Evolutionary conservation across 371 early-diverging fungal genomes (phyloP).

Genomic region (Chytridium lagenaria): DNA sequence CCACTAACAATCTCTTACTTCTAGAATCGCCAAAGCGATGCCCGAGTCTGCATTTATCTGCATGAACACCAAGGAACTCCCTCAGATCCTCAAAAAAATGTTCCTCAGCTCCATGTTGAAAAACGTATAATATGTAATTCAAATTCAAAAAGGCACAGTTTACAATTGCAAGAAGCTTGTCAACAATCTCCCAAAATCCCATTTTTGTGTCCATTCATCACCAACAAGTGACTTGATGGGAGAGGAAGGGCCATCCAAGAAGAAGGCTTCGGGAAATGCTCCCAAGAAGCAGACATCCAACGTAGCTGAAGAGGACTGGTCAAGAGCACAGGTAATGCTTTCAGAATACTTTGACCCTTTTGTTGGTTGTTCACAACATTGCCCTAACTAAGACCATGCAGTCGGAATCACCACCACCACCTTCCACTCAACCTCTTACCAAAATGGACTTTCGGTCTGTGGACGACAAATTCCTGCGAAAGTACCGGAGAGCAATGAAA

Average conservation of each 20-base stretch:
- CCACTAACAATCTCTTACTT: conserved; percentile 64
- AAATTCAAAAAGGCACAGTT: too few relatives aligned
- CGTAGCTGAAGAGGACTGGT: neutral
- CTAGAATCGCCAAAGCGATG: conserved; percentile 67
- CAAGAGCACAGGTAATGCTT: too few relatives aligned
- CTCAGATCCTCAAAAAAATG: conserved; percentile 79
- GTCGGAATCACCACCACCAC: neutral
- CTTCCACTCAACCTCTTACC: neutral
- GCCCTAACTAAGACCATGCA: too few relatives aligned
- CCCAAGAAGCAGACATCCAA: neutral
- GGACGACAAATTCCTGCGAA: neutral
- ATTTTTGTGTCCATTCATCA: too few relatives aligned
- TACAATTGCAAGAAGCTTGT: too few relatives aligned
- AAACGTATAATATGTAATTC: too few relatives aligned
- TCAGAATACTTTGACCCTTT: too few relatives aligned
- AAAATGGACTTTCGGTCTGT: conserved; percentile 12
- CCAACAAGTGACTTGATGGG: too few relatives aligned
- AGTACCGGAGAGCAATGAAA: conserved; percentile 18
- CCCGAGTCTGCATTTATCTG: conserved; percentile 59
- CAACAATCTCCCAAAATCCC: too few relatives aligned
- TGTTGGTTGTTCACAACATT: too few relatives aligned
- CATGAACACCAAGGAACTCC: conserved; percentile 77
- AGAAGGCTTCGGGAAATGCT: neutral
- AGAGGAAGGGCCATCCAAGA: neutral
- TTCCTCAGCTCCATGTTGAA: conserved; percentile 71